Evolutionary conservation across 306 rosid species (phyloP), one percentile per base, ranked within the genome.

Genomic region (Inga oerstediana): DNA sequence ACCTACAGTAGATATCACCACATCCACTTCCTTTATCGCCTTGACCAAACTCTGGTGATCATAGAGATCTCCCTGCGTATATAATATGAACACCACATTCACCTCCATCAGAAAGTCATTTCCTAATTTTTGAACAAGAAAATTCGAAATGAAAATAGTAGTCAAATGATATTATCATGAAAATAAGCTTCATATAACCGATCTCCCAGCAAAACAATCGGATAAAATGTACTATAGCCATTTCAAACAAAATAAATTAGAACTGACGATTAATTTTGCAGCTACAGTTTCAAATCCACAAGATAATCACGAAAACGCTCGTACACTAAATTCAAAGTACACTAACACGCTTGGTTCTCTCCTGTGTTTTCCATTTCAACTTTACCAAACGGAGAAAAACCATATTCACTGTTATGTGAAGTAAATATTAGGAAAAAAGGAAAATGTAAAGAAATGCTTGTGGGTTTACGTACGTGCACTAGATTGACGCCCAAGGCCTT

Each of bases 1-100:
- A 15, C 94, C 93, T 0, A 91, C 89, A 0, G 93, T 86, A 1
- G 97, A 90, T 54, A 94, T 91, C 17, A 94, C 98, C 19, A 91
- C 98, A 15, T 94, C 96, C 7, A 87, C 98, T 62, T 87, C 85
- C 83, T 92, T 92, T 5, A 92, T 94, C 4, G 98, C 98, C 80
- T 85, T 91, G 24, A 94, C 96, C 96, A 94, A 86, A 84, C 93
- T 90, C 75, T 80, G 90, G 66, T 88, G 96, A 79, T 92, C 92
- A 74, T 84, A 30, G 5, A 94, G 80, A 80, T 94, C 98, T 24
- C 96, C 97, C 97, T 94, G 85, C 51, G 32, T 27, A 52, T 37
- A 58, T 27, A 56, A 45, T n/a, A 74, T 15, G 24, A 62, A 76
- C 51, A 14, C 19, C 76, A 22, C 39, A 14, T 46, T 72, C 52